Evolutionary conservation across 305 asterid species (phyloP).

Genomic region (Solanum hybrid): DNA sequence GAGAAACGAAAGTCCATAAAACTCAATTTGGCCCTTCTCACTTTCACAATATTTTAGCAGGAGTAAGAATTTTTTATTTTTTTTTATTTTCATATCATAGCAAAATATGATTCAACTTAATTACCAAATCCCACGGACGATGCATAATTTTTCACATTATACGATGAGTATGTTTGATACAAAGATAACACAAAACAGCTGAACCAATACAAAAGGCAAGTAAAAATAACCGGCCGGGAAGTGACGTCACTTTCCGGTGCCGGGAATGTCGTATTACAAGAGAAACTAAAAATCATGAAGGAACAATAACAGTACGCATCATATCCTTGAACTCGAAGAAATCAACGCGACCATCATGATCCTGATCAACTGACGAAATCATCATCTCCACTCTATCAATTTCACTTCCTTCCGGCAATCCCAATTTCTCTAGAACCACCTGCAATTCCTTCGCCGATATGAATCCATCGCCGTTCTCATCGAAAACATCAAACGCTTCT

Average conservation of each 20-base stretch:
- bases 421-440: constrained; percentile 37
- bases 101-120: not conserved
- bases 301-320: constrained; percentile 46
- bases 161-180: not conserved
- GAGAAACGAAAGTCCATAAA: not conserved
- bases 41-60: no score
- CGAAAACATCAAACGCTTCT: constrained; percentile 56
- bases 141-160: not conserved
- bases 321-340: constrained; percentile 53
- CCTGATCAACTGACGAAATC: constrained; percentile 49
- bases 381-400: constrained; percentile 38
- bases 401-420: constrained; percentile 39
- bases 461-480: constrained; percentile 51
- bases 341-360: constrained; percentile 52
- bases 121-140: not conserved
- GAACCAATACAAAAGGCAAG: not conserved
- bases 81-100: not conserved
- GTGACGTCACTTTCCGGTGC: not conserved
- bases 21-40: not conserved
- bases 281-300: constrained; percentile 3
- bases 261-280: not conserved
- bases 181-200: not conserved
- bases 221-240: not conserved
- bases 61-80: not conserved
- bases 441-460: constrained; percentile 48